A percentile compares a stretch with the other conserved stretches of the same genome.
These are phyloP conservation scores for Aspergillus novofumigatus DNA, from an alignment of 2,329 filamentous ascomycete species.

Conservation along the genomic window DNA sequence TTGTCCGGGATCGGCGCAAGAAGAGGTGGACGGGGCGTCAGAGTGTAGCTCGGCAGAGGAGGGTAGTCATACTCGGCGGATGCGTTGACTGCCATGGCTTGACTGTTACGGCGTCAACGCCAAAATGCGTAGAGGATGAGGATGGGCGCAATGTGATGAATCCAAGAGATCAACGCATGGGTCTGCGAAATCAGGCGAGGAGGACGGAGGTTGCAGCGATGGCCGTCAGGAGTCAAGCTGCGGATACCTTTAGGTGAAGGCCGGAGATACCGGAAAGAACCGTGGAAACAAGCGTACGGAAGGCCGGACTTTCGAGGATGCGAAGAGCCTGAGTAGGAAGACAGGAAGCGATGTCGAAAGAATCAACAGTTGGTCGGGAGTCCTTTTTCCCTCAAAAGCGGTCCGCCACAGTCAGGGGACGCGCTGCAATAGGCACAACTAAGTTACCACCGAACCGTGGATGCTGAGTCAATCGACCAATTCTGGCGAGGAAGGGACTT, in stretches of 20 bases:
- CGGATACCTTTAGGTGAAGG: background rate
- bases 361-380: conserved; percentile 1
- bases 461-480: background rate
- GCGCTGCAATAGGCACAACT: conserved; percentile 1
- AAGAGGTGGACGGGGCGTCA: conserved; percentile 66
- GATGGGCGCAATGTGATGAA: conserved; percentile 1
- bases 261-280: background rate
- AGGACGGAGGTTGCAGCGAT: background rate
- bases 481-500: background rate
- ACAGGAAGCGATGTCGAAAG: conserved; percentile 1
- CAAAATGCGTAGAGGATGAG: background rate
- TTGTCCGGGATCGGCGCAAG: conserved; percentile 77
- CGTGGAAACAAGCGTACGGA: background rate
- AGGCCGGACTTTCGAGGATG: background rate
- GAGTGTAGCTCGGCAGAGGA: conserved; percentile 76
- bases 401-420: conserved; percentile 15
- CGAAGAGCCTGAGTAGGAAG: background rate
- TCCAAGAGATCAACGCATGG: background rate
- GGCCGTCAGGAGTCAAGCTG: background rate
- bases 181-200: background rate
- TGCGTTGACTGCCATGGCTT: conserved; percentile 32
- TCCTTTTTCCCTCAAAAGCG: conserved; percentile 2
- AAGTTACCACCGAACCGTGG: conserved; percentile 2
- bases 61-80: conserved; percentile 58
- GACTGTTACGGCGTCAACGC: conserved; percentile 5